Base-by-base conservation (phyloP, 2,329 filamentous ascomycete species). In the Cyphellophora attinorum region DNA sequence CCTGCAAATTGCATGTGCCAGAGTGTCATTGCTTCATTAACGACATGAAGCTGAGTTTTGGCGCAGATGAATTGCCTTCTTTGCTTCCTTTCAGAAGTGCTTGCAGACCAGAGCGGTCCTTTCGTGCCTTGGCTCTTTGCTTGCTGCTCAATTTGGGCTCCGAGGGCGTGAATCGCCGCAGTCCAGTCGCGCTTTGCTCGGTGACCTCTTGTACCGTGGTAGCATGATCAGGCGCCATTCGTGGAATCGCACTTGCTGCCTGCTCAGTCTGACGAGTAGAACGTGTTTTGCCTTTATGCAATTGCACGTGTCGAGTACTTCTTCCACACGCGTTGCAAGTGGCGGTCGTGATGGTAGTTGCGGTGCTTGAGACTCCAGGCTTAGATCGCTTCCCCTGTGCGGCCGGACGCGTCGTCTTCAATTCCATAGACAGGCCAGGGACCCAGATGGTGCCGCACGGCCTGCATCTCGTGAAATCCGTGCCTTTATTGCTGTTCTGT, bases 51-150 rank as follows among this genome's bases (percentile, higher is more conserved):
- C 25, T 41, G 18, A 51, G 40, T 19, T 27, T 29, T 5, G 39
- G 39, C 5, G 31, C 6, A 11, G 14, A 21, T 16, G 32, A 34
- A 23, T n/a, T n/a, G 28, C 34, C 19, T 41, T 35, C 18, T 32
- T 34, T 15, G 37, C 40, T 23, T 40, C 46, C 14, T n/a, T 39
- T 64, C n/a, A 75, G 55, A 37, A 72, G 56, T 21, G 69, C 68
- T 46, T 72, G 66, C 8, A 75, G 51, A 4, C 68, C 68, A 17
- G 66, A 65, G 8, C 42, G 39, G 35, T 66, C 60, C 43, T 72
- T 75, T 16, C 71, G 57, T 36, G 66, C 57, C 47, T 71, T 74
- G 15, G 68, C 67, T 45, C 70, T 58, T 46, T 71, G 70, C 52
- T 72, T 73, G 56, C 68, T 73, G 54, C 51, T 70, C 19, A 32